Percentiles rank a stretch among this genome's conserved stretches.
phyloP scores from a whole-genome alignment of 495 filamentous ascomycete genomes.

The Parathielavia appendiculata region DNA sequence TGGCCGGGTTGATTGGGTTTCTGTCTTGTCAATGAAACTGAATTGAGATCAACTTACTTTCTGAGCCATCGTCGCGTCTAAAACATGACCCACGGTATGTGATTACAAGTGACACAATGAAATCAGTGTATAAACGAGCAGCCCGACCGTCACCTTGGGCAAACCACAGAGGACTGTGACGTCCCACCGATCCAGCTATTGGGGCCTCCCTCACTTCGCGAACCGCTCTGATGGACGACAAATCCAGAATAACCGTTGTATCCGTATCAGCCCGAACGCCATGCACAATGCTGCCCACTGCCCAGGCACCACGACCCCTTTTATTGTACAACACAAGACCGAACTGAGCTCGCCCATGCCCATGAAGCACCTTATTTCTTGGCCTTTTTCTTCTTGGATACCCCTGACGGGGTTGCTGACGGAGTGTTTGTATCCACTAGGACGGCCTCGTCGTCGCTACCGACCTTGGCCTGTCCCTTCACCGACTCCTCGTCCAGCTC shows the following conservation, averaged over 20 bases:
- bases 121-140: too few relatives aligned
- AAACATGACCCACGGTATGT: too few relatives aligned
- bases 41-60: too few relatives aligned
- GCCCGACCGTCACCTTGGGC: too few relatives aligned
- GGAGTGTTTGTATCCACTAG: slow-evolving; percentile 71
- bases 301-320: slow-evolving; percentile 5
- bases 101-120: too few relatives aligned
- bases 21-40: too few relatives aligned
- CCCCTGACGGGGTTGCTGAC: slow-evolving; percentile 41
- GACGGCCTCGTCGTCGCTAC: slow-evolving; percentile 79
- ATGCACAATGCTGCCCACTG: slow-evolving; percentile 24
- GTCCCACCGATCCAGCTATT: too few relatives aligned
- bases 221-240: not conserved
- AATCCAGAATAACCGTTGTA: slow-evolving; percentile 11
- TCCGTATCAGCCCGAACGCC: slow-evolving; percentile 30
- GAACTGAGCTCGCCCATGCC: not conserved
- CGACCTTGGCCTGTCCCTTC: slow-evolving; percentile 28
- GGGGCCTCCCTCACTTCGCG: too few relatives aligned
- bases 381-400: slow-evolving; percentile 67
- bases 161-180: too few relatives aligned
- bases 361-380: slow-evolving; percentile 58
- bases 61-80: too few relatives aligned
- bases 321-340: slow-evolving; percentile 23
- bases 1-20: too few relatives aligned
- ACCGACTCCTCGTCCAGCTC: slow-evolving; percentile 61